Conservation (phyloP, 2,329 filamentous ascomycete species). For the Aspergillus ochraceoroseus region DNA sequence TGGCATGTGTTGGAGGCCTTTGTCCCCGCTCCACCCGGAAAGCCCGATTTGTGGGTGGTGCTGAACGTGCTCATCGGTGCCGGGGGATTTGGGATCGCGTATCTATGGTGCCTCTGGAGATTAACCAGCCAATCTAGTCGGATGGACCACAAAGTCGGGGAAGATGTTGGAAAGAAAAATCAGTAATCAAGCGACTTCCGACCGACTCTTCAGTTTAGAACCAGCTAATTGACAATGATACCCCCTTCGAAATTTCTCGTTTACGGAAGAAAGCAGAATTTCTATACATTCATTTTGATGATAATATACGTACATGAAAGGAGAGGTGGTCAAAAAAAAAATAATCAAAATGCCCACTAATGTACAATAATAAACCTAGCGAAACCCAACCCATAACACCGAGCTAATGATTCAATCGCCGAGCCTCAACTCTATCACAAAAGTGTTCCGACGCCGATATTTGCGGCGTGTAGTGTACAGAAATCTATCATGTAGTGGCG, state of each 20-base stretch:
- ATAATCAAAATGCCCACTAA: slow-evolving; percentile 8
- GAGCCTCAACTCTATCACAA: slow-evolving; percentile 5
- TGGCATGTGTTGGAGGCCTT: slow-evolving; percentile 78
- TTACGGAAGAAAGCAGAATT: background rate
- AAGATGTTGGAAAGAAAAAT: slow-evolving; percentile 34
- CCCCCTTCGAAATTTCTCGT: slow-evolving; percentile 23
- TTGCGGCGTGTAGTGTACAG: slow-evolving; percentile 5
- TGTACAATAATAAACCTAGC: slow-evolving; percentile 16
- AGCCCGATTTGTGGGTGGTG: slow-evolving; percentile 93
- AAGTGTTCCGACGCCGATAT: background rate
- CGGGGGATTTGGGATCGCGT: slow-evolving; percentile 78
- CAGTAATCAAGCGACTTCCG: slow-evolving; percentile 22
- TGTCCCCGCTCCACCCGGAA: slow-evolving; percentile 62
- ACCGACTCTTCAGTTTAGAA: slow-evolving; percentile 1
- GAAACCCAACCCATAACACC: slow-evolving; percentile 17
- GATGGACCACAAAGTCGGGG: slow-evolving; percentile 24
- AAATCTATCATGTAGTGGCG: background rate
- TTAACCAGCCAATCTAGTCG: slow-evolving; percentile 36
- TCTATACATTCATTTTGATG: background rate
- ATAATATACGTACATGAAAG: too few relatives aligned
- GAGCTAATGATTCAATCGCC: slow-evolving; percentile 4
- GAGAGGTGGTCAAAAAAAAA: too few relatives aligned
- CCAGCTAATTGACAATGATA: slow-evolving; percentile 23
- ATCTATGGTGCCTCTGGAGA: slow-evolving; percentile 82
- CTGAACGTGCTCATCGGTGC: slow-evolving; percentile 82